A percentile compares a stretch with the other conserved stretches of the same genome.
These are phyloP conservation scores for Candida odintsovae DNA, from an alignment of 805 yeast genomes.

Conservation along the genomic window DNA sequence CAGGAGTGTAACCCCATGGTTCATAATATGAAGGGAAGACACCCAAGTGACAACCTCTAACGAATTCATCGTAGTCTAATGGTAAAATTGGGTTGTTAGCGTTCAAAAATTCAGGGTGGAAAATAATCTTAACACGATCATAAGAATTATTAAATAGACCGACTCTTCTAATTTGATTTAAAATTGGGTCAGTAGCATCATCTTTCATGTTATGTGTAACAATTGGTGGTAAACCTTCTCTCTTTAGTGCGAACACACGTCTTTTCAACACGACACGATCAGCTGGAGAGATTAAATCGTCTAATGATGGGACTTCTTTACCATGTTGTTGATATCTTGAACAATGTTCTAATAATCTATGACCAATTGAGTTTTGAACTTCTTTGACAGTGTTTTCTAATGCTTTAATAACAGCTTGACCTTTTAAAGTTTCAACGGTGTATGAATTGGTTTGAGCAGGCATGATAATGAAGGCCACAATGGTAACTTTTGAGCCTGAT, in stretches of 20 bases:
- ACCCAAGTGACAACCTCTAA: constrained; percentile 96
- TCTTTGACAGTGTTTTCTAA: constrained; percentile 84
- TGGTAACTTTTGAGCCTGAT: constrained; percentile 79
- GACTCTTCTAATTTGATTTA: constrained; percentile 87
- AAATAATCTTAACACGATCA: constrained; percentile 90
- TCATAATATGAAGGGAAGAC: constrained; percentile 98
- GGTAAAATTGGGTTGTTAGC: constrained; percentile 92
- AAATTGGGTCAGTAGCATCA: constrained; percentile 84
- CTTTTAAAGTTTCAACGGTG: constrained; percentile 91
- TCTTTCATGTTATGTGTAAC: constrained; percentile 97
- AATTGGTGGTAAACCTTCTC: constrained; percentile 87
- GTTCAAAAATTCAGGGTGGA: constrained; percentile 96
- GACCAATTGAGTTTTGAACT: constrained; percentile 81
- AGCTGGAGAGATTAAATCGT: constrained; percentile 77
- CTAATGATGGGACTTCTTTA: constrained; percentile 68
- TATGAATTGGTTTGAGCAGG: constrained; percentile 93
- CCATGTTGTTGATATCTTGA: constrained; percentile 57
- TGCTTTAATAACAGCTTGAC: constrained; percentile 93
- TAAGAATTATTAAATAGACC: constrained; percentile 83
- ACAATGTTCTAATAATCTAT: constrained; percentile 85
- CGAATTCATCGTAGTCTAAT: constrained; percentile 94
- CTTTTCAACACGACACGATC: constrained; percentile 87
- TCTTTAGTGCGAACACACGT: constrained; percentile 86
- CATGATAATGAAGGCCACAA: constrained; percentile 96
- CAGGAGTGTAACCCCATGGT: constrained; percentile 99